These are phyloP conservation scores for Cotoneaster glaucophyllus DNA, from an alignment of 306 rosid genomes.

Conservation along the genomic window DNA sequence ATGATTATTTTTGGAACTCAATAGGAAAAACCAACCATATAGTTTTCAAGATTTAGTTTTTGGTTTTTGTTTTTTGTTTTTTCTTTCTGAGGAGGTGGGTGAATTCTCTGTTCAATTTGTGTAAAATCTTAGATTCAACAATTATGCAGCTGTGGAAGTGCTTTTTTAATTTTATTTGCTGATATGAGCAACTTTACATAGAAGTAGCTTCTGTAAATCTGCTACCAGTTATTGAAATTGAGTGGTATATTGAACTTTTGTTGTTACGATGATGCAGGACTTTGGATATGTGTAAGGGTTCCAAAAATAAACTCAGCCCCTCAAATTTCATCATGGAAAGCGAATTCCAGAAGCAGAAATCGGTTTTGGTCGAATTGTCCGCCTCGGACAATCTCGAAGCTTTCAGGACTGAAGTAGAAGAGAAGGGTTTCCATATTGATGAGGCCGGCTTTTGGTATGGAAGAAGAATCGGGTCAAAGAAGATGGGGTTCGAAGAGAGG, in stretches of 20 bases:
- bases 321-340: constrained; percentile 52
- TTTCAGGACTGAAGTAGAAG: constrained; percentile 61
- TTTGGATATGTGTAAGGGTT: constrained; percentile 62
- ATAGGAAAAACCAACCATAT: not conserved
- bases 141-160: not conserved
- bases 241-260: constrained; percentile 19
- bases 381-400: constrained; percentile 72
- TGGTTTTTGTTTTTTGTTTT: not conserved
- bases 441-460: constrained; percentile 85
- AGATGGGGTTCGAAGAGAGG: constrained; percentile 84
- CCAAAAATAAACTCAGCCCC: constrained; percentile 44
- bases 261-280: constrained; percentile 46
- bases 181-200: not conserved
- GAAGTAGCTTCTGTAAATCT: not conserved
- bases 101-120: not conserved
- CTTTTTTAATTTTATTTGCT: not conserved
- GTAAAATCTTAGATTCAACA: not conserved
- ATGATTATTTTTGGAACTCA: not conserved
- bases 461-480: constrained; percentile 77
- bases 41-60: not conserved
- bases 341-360: constrained; percentile 49
- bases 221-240: not conserved
- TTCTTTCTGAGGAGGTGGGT: not conserved
- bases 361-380: constrained; percentile 70
- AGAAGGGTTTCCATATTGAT: constrained; percentile 53